A percentile compares a stretch with the other conserved stretches of the same genome.
These are phyloP conservation scores for Phylloporus arenicola DNA, from an alignment of 768 basidiomycete genomes.

Conservation along the genomic window DNA sequence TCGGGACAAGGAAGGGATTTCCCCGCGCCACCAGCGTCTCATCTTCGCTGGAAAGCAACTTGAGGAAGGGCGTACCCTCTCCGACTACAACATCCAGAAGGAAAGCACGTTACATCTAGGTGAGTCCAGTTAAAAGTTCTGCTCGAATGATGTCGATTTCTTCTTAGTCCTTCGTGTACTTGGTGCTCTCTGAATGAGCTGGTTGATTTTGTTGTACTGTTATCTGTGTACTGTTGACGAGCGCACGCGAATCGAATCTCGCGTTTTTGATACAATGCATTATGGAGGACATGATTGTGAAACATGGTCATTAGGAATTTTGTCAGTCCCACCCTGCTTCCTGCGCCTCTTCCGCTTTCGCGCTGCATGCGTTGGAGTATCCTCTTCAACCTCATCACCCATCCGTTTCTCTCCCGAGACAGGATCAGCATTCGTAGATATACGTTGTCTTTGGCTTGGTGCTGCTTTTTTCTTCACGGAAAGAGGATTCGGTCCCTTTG, in stretches of 20 bases:
- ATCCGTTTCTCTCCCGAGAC: constrained; percentile 19
- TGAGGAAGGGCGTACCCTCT: too few relatives aligned
- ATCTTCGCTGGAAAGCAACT: too few relatives aligned
- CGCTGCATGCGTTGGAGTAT: fast-evolving
- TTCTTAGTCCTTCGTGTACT: constrained; percentile 65
- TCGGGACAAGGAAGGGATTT: too few relatives aligned
- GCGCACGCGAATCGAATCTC: not conserved
- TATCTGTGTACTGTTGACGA: constrained; percentile 1
- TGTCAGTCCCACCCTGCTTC: not conserved
- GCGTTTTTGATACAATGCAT: not conserved
- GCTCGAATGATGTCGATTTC: not conserved
- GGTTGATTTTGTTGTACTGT: not conserved
- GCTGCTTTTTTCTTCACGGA: constrained; percentile 84
- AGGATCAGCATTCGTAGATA: not conserved
- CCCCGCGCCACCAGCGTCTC: too few relatives aligned
- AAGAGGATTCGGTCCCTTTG: constrained; percentile 88
- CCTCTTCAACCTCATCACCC: not conserved
- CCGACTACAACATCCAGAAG: too few relatives aligned
- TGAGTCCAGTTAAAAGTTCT: constrained; percentile 8
- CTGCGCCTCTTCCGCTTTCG: constrained; percentile 25
- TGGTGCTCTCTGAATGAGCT: constrained; percentile 52
- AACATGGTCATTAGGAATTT: not conserved
- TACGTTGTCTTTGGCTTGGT: constrained; percentile 2
- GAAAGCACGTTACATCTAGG: constrained; percentile 64
- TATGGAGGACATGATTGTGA: not conserved